Conservation (phyloP, 2,329 filamentous ascomycete species). For the Pseudogymnoascus sp. region DNA sequence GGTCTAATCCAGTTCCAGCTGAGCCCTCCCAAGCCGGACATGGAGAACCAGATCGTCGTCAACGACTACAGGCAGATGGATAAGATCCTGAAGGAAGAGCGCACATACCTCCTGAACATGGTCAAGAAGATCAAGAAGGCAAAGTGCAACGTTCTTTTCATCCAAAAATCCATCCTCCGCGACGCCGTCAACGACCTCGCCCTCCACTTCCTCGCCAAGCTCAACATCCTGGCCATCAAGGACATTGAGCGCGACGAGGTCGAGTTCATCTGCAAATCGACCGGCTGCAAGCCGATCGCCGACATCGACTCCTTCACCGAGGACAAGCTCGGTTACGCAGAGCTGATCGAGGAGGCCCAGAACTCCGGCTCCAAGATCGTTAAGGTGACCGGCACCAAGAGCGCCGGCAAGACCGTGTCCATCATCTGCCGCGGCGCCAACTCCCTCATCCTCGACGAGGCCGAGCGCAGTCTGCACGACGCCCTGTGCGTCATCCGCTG, state of each 20-base stretch:
- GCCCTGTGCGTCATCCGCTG: constrained; percentile 96
- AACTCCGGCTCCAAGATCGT: constrained; percentile 84
- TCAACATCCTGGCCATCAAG: constrained; percentile 92
- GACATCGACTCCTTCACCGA: constrained; percentile 98
- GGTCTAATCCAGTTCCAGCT: constrained; percentile 98
- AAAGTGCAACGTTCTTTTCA: constrained; percentile 96
- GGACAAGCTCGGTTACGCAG: constrained; percentile 91
- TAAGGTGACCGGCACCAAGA: constrained; percentile 87
- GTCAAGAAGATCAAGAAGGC: constrained; percentile 99
- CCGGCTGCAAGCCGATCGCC: constrained; percentile 96
- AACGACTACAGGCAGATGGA: constrained; percentile 99
- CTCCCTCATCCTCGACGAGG: constrained; percentile 88
- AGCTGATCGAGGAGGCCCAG: constrained; percentile 87
- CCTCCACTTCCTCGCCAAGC: constrained; percentile 93
- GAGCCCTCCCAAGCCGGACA: constrained; percentile 95
- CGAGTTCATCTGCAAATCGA: constrained; percentile 98
- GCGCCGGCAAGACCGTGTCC: constrained; percentile 78
- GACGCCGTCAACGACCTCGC: constrained; percentile 97
- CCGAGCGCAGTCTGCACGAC: constrained; percentile 92
- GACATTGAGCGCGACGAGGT: constrained; percentile 98
- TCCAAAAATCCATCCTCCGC: constrained; percentile 96
- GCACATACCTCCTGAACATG: constrained; percentile 95
- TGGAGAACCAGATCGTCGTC: constrained; percentile 99
- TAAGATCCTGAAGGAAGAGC: constrained; percentile 99
- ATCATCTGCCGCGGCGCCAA: constrained; percentile 94